Conservation (phyloP, 192 early-diverging fungal species). For the Linnemannia zychae region DNA sequence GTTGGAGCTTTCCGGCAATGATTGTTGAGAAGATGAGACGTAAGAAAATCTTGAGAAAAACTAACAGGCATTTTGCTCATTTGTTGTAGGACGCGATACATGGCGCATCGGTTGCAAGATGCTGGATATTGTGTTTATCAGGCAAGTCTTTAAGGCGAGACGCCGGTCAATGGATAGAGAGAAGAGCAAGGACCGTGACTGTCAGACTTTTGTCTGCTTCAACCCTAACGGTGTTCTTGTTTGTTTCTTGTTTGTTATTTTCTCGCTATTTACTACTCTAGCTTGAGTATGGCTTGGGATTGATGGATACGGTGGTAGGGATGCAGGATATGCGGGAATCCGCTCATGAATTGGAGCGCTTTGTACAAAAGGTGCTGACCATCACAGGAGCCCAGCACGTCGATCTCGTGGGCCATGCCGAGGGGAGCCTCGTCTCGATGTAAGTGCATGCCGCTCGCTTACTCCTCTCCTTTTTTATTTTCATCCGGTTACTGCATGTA, state of each 20-base stretch:
- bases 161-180: too few relatives aligned
- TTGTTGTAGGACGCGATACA: constrained; percentile 15
- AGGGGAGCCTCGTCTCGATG: constrained; percentile 3
- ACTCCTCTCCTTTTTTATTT: not conserved
- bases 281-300: constrained; percentile 6
- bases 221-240: too few relatives aligned
- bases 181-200: too few relatives aligned
- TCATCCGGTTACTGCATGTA: not conserved
- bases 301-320: not conserved
- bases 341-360: not conserved
- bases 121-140: constrained; percentile 31
- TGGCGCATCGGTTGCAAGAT: constrained; percentile 10
- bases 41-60: too few relatives aligned
- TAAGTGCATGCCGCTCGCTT: not conserved
- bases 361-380: constrained; percentile 6
- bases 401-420: constrained; percentile 3
- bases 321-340: constrained; percentile 15
- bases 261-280: too few relatives aligned
- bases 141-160: not conserved
- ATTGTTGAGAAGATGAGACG: too few relatives aligned
- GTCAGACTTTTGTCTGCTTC: not conserved
- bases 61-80: too few relatives aligned
- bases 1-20: too few relatives aligned
- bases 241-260: not conserved
- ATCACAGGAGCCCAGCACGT: constrained; percentile 5